A percentile compares a stretch with the other conserved stretches of the same genome.
Evolutionary conservation across 139 green algal species (phyloP).

Genomic region (Pleodorina starrii): DNA sequence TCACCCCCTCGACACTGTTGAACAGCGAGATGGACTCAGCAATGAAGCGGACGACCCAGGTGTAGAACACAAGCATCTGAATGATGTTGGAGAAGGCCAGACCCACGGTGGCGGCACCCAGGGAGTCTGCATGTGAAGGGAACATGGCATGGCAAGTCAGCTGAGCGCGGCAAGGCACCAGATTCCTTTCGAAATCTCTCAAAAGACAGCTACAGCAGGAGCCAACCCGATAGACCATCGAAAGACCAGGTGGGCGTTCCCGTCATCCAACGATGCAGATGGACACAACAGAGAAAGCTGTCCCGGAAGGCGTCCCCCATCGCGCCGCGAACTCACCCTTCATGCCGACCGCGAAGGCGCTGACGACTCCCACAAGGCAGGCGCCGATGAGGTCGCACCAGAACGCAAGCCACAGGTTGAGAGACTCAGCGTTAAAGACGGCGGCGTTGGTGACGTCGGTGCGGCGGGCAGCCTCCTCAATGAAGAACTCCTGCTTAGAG

Average conservation of each 20-base stretch:
- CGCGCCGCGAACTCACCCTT: neutral
- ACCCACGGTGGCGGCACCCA: slow-evolving; percentile 68
- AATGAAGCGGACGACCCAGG: slow-evolving; percentile 68
- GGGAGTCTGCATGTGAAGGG: slow-evolving; percentile 30
- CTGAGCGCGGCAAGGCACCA: neutral
- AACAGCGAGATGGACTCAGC: slow-evolving; percentile 66
- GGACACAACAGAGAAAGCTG: too few species aligned
- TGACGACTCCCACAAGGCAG: slow-evolving; percentile 69
- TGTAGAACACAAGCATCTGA: slow-evolving; percentile 72
- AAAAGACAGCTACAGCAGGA: neutral
- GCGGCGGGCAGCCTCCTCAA: slow-evolving; percentile 61
- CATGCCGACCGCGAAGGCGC: slow-evolving; percentile 68
- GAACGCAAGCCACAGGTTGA: slow-evolving; percentile 79
- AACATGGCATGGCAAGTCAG: too few species aligned
- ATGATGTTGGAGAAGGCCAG: slow-evolving; percentile 80
- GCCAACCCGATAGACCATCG: neutral
- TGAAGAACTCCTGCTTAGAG: slow-evolving; percentile 59
- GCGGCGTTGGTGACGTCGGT: slow-evolving; percentile 46
- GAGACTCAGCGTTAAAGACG: slow-evolving; percentile 70
- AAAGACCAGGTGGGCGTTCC: too few species aligned
- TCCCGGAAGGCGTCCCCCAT: neutral
- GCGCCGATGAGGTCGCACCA: slow-evolving; percentile 79
- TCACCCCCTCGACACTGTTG: slow-evolving; percentile 61
- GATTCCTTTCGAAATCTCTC: neutral
- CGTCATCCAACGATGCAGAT: too few species aligned